Evolutionary conservation across 1,139 yeast genomes (phyloP).

Genomic region (Yamadazyma atlantica): DNA sequence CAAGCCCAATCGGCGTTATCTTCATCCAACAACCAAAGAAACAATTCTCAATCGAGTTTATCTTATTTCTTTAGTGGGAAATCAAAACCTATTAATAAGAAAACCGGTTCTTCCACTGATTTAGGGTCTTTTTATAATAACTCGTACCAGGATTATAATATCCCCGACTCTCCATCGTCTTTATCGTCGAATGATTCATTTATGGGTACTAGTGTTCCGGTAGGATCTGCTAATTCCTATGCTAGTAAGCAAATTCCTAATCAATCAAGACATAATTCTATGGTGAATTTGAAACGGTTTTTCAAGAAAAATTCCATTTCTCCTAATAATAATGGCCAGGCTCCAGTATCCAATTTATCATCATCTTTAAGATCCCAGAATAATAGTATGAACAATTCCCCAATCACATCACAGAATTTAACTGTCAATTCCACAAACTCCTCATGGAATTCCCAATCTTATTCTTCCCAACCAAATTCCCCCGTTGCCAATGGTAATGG

Average conservation of each 20-base stretch:
- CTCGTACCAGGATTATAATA: constrained; percentile 32
- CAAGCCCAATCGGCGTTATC: constrained; percentile 29
- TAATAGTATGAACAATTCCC: constrained; percentile 18
- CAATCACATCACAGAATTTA: constrained; percentile 18
- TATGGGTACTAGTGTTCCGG: neutral
- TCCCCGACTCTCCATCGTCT: constrained; percentile 39
- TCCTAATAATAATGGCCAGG: constrained; percentile 20
- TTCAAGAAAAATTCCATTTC: constrained; percentile 49
- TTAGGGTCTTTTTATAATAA: constrained; percentile 48
- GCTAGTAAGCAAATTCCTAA: constrained; percentile 18
- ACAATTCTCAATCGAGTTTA: constrained; percentile 51
- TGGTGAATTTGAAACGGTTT: constrained; percentile 68
- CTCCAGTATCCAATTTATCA: constrained; percentile 39
- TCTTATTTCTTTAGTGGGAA: constrained; percentile 43
- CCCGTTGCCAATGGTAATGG: constrained; percentile 20
- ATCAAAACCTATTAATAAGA: constrained; percentile 27
- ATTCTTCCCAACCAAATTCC: constrained; percentile 11
- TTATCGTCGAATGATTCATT: constrained; percentile 39
- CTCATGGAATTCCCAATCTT: constrained; percentile 34
- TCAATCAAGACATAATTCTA: constrained; percentile 60
- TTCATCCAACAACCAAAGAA: constrained; percentile 32
- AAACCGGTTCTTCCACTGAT: constrained; percentile 36
- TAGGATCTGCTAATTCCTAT: neutral
- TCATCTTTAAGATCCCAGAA: constrained; percentile 36
- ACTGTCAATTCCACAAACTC: constrained; percentile 26